Percentiles rank a stretch among this genome's conserved stretches.
Evolutionary conservation across 2,329 filamentous ascomycete species (phyloP).

Genomic region (Epichloe elymi): DNA sequence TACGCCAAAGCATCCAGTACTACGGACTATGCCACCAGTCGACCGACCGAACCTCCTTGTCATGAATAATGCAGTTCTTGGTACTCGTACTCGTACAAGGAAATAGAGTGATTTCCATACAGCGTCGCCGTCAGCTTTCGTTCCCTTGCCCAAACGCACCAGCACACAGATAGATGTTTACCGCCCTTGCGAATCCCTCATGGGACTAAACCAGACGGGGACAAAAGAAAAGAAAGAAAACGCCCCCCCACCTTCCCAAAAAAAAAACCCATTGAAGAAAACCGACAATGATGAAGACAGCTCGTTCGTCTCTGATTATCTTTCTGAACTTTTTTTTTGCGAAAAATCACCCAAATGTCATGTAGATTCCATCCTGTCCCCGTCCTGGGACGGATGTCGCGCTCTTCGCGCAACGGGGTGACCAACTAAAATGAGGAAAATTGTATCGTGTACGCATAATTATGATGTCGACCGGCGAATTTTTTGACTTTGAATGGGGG

Average conservation of each 20-base stretch:
- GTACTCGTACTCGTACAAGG: constrained; percentile 2
- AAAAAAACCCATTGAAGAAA: background rate
- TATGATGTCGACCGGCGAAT: constrained; percentile 7
- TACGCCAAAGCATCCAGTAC: too few species aligned
- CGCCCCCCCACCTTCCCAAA: too few species aligned
- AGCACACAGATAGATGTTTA: background rate
- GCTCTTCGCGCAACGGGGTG: background rate
- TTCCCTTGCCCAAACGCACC: background rate
- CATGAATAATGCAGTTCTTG: constrained; percentile 3
- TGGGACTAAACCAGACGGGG: background rate
- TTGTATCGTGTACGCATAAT: constrained; percentile 3
- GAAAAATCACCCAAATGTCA: constrained; percentile 3
- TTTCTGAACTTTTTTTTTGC: constrained; percentile 4
- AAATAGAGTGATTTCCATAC: background rate
- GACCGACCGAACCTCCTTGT: background rate
- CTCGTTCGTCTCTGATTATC: constrained; percentile 2
- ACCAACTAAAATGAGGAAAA: background rate
- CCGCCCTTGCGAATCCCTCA: too few species aligned
- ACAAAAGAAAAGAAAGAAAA: background rate
- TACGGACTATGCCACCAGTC: too few species aligned
- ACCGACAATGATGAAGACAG: background rate
- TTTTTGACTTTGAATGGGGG: constrained; percentile 2
- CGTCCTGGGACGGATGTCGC: background rate
- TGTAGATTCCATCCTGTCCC: background rate
- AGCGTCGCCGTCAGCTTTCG: background rate